Percentiles rank a stretch among this genome's conserved stretches.
phyloP scores from a whole-genome alignment of 2,329 filamentous ascomycete genomes.

The Aspergillus ochraceoroseus region DNA sequence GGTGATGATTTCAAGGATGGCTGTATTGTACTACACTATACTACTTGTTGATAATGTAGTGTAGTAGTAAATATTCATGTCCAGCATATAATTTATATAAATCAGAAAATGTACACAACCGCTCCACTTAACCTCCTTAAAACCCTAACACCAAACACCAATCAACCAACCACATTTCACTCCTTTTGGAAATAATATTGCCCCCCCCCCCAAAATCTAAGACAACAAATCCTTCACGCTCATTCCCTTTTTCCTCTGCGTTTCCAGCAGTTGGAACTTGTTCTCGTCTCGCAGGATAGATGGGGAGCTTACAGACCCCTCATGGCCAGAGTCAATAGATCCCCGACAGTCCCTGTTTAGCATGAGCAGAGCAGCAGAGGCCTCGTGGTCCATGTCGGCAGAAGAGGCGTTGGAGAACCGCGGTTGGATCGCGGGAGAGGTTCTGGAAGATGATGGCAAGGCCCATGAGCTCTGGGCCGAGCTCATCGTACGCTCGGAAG shows the following conservation, averaged over 20 bases:
- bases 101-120: background rate
- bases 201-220: too few species aligned
- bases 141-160: too few species aligned
- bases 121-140: background rate
- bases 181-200: too few species aligned
- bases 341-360: constrained; percentile 70
- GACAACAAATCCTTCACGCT: constrained; percentile 53
- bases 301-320: constrained; percentile 17
- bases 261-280: constrained; percentile 12
- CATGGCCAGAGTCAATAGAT: constrained; percentile 33
- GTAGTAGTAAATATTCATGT: too few species aligned
- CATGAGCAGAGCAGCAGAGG: constrained; percentile 82
- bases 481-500: constrained; percentile 22
- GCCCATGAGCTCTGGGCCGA: constrained; percentile 24
- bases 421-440: constrained; percentile 26
- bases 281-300: constrained; percentile 9
- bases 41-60: too few species aligned
- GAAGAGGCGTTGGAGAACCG: constrained; percentile 41
- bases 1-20: too few species aligned
- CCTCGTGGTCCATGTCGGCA: constrained; percentile 66
- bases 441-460: constrained; percentile 18
- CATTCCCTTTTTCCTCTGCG: constrained; percentile 46
- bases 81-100: too few species aligned
- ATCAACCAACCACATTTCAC: background rate
- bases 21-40: too few species aligned